Base-by-base conservation (phyloP, 371 early-diverging fungal species). In the Mortierella sp. region DNA sequence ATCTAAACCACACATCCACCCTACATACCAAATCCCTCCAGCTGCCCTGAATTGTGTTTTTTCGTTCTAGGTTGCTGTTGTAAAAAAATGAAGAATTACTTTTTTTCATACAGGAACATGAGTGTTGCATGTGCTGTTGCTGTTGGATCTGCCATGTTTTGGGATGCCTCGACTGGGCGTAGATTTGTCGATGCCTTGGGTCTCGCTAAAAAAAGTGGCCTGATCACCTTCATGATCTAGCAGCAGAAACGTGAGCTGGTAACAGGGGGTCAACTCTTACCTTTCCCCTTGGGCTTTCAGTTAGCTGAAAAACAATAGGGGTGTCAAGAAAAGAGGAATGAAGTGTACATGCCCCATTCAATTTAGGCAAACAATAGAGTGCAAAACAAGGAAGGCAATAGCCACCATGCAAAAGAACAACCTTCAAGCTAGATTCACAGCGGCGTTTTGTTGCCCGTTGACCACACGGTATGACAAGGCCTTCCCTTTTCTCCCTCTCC, bases 191-290 rank as follows among this genome's bases (percentile, higher is more conserved):
- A 22, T 22, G 16, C 55, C 26, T 16, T 6, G 55, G 31, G 4
- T 13, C 11, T 55, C 31, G 10, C 2, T 16, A 16, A 52, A 43
- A 73, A 61, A 37, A 44, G 64, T 63, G 48, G 50, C 68, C 67
- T 67, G 74, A 68, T 67, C 34, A 22, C 19, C 2, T 64, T 40
- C 48, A 19, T 73, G 31, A 26, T 29, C 58, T 41, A 16, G n/a
- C 29, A 5, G 41, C 8, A 68, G 48, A 55, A 41, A 43, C 24
- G 29, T 22, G 40, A 10, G 63, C 16, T 22, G 16, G 22, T 29
- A 26, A 48, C 10, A 40, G 24, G 61, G 44, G 37, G 40, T 8
- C 7, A 47, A 63, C 68, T 61, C 48, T n/a, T n/a, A n/a, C n/a
- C n/a, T n/a, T 66, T 48, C 45, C 24, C 61, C 24, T 45, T 7